phyloP scores from a whole-genome alignment of 495 filamentous ascomycete genomes.

The Tuber calosporum region DNA sequence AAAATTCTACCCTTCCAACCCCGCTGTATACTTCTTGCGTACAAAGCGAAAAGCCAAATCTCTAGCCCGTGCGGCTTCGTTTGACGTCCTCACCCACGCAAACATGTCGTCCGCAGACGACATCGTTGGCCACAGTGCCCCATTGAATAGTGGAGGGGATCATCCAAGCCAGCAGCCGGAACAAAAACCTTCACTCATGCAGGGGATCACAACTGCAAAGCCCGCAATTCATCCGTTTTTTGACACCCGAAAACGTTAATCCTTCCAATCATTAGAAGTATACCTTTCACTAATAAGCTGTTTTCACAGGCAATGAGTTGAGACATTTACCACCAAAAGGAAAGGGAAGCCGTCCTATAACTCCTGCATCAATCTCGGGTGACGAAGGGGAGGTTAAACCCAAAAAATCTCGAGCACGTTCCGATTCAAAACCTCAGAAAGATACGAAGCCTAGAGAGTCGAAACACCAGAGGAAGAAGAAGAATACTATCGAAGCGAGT shows the following conservation, averaged over 20 bases:
- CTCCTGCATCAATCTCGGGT: constrained; percentile 29
- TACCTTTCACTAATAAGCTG: background rate
- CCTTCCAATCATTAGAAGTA: background rate
- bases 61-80: background rate
- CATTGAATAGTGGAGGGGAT: background rate
- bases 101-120: background rate
- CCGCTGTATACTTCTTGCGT: background rate
- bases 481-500: constrained; percentile 16
- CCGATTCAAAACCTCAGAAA: constrained; percentile 4
- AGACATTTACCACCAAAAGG: background rate
- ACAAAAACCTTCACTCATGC: background rate
- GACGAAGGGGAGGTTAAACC: constrained; percentile 11
- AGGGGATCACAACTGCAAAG: background rate
- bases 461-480: constrained; percentile 20
- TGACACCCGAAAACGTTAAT: background rate
- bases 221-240: background rate
- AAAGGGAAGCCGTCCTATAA: constrained; percentile 15
- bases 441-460: constrained; percentile 11
- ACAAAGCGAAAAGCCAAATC: background rate
- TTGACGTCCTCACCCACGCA: background rate
- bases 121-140: background rate
- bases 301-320: background rate
- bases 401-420: constrained; percentile 13
- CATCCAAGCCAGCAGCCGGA: background rate
- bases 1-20: background rate